A percentile compares a stretch with the other conserved stretches of the same genome.
These are phyloP conservation scores for Medicago arabica DNA, from an alignment of 306 rosid genomes.

Conservation along the genomic window DNA sequence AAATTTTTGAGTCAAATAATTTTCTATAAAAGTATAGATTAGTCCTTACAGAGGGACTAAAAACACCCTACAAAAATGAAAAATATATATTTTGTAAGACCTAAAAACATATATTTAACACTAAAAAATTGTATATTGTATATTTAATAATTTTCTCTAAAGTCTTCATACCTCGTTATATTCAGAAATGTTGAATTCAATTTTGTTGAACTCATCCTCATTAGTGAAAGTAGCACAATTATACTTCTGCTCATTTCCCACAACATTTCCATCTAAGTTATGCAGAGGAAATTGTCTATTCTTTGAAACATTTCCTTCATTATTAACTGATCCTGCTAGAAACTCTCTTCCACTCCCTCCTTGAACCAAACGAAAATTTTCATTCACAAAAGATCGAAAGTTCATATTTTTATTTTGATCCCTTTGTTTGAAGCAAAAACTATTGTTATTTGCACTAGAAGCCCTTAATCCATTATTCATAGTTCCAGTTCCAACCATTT, in stretches of 20 bases:
- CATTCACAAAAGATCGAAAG: slow-evolving; percentile 5
- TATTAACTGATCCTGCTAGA: background rate
- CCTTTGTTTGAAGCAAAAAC: slow-evolving; percentile 5
- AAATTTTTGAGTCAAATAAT: background rate
- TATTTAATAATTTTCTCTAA: background rate
- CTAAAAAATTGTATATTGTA: background rate
- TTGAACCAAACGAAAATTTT: slow-evolving; percentile 16
- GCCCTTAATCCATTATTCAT: background rate
- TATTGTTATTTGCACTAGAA: background rate
- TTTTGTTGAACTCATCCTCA: background rate
- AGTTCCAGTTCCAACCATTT: background rate
- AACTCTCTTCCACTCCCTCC: slow-evolving; percentile 16
- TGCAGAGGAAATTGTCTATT: slow-evolving; percentile 14
- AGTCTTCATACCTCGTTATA: slow-evolving; percentile 23
- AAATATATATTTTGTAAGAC: background rate
- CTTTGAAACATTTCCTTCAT: slow-evolving; percentile 17
- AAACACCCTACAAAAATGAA: no score
- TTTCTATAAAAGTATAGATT: no score
- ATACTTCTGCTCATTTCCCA: background rate
- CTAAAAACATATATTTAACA: background rate
- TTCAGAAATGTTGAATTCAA: slow-evolving; percentile 11
- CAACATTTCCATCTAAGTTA: background rate
- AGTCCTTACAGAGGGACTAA: no score
- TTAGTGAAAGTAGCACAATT: background rate
- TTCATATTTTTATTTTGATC: slow-evolving; percentile 3